Base-by-base conservation (phyloP, 192 early-diverging fungal genomes). In the Umbelopsis sp. region DNA sequence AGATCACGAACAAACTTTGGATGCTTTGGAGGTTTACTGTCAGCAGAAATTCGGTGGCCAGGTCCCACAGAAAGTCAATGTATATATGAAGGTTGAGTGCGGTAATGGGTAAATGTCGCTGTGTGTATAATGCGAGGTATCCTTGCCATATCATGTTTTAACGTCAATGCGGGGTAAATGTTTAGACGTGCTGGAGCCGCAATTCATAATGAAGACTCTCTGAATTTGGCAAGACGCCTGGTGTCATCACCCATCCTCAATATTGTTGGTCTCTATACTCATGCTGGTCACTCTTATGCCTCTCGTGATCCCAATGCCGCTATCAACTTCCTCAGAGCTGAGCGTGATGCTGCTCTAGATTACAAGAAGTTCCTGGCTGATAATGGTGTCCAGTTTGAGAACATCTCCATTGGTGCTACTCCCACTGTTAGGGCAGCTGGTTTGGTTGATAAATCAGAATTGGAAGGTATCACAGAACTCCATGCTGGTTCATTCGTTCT, bases 101-200 rank as follows among this genome's bases (percentile, higher is more conserved):
- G 77, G 77, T 32, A 68, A 79, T 51, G 52, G 31, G 77, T 79
- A 71, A 71, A 49, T 62, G n/a, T n/a, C n/a, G n/a, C n/a, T n/a
- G n/a, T n/a, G n/a, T n/a, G n/a, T n/a, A n/a, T n/a, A n/a, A n/a
- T n/a, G n/a, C n/a, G n/a, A n/a, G n/a, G n/a, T n/a, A n/a, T n/a
- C n/a, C n/a, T n/a, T n/a, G n/a, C n/a, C n/a, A n/a, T n/a, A n/a
- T n/a, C n/a, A n/a, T n/a, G n/a, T n/a, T n/a, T n/a, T n/a, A n/a
- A n/a, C n/a, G n/a, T n/a, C n/a, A n/a, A n/a, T n/a, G n/a, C n/a
- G n/a, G n/a, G n/a, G n/a, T n/a, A n/a, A n/a, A n/a, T n/a, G n/a
- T n/a, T n/a, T 17, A 79, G 77, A 32, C 77, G 77, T 62, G 77
- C 77, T 11, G 77, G 77, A 50, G 73, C 62, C 31, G 56, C 77